Evolutionary conservation across 1,284 basidiomycete species (phyloP).

Genomic region (Fomitiporia mediterranea): DNA sequence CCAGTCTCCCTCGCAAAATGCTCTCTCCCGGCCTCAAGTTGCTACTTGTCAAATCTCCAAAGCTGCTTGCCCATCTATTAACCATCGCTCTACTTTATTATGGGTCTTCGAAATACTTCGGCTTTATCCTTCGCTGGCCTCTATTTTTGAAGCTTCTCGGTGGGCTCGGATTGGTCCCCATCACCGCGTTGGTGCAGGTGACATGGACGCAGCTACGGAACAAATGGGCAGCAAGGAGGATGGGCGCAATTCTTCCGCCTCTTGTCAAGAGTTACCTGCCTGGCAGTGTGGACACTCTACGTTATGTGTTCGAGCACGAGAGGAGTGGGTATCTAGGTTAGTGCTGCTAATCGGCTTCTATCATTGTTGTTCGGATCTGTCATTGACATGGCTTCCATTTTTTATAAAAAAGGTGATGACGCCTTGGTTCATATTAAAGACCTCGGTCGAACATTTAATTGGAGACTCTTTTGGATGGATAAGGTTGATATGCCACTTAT

Average conservation of each 20-base stretch:
- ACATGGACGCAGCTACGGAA: conserved; percentile 3
- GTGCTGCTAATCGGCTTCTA: too few relatives aligned
- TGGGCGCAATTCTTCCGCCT: conserved; percentile 28
- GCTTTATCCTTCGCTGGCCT: background rate
- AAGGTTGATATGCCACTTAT: background rate
- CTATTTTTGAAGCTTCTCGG: background rate
- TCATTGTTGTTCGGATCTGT: conserved; percentile 23
- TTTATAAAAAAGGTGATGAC: background rate
- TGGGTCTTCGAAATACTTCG: background rate
- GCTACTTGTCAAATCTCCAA: background rate
- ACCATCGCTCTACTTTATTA: background rate
- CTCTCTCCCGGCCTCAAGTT: conserved; percentile 9
- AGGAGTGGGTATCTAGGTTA: conserved; percentile 20
- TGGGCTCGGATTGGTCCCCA: background rate
- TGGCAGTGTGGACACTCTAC: conserved; percentile 20
- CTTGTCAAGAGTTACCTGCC: conserved; percentile 7
- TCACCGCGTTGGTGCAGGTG: background rate
- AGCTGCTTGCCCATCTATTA: background rate
- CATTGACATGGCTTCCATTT: background rate
- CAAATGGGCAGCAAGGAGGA: conserved; percentile 27
- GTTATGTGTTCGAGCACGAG: conserved; percentile 27
- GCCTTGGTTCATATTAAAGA: background rate
- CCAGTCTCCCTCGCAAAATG: background rate
- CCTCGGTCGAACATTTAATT: conserved; percentile 26
- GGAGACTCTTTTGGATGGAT: conserved; percentile 32